Conservation (phyloP, 768 basidiomycete species). For the Lentinula guzmanii region DNA sequence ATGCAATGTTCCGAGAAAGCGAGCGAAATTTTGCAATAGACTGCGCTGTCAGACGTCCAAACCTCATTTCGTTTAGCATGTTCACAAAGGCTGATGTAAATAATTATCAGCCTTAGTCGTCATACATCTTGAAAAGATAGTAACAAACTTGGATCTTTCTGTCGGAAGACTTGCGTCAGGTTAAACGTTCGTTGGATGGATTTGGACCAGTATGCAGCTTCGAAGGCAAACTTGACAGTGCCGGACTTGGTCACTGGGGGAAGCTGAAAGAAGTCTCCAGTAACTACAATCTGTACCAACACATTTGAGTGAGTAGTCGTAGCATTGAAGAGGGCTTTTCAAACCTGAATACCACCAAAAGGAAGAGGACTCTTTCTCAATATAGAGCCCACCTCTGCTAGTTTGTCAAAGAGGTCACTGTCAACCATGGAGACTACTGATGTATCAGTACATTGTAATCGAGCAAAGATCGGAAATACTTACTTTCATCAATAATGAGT, state of each 20-base stretch:
- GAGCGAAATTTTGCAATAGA: constrained; percentile 69
- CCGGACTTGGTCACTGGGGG: constrained; percentile 78
- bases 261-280: constrained; percentile 97
- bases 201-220: constrained; percentile 73
- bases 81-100: constrained; percentile 69
- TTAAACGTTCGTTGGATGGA: constrained; percentile 82
- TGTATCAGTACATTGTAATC: neutral
- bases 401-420: constrained; percentile 87
- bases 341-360: constrained; percentile 92
- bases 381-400: constrained; percentile 61
- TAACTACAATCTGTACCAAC: constrained; percentile 66
- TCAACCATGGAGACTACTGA: constrained; percentile 95
- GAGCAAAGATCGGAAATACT: constrained; percentile 6
- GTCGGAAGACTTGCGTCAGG: constrained; percentile 92
- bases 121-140: neutral
- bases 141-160: constrained; percentile 77
- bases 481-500: constrained; percentile 79
- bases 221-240: constrained; percentile 83
- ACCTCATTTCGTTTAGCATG: constrained; percentile 99
- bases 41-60: constrained; percentile 58
- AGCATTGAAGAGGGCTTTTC: neutral
- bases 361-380: constrained; percentile 61
- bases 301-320: neutral
- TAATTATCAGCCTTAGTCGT: neutral
- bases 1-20: constrained; percentile 65